phyloP scores from a whole-genome alignment of 805 yeast genomes.

The Metschnikowia baotianmanensis region DNA sequence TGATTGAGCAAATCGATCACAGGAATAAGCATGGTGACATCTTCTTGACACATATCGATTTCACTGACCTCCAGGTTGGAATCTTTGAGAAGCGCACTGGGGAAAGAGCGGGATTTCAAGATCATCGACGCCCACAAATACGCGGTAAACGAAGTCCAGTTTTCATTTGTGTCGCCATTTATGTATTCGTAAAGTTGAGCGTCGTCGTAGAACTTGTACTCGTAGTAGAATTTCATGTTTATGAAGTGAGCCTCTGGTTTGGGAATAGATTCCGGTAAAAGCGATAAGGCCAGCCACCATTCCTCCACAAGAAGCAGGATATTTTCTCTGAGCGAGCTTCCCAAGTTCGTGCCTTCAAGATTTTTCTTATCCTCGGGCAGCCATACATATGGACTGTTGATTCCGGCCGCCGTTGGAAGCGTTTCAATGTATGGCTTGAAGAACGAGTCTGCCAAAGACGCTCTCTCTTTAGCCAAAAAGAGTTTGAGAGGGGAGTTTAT shows the following conservation, averaged over 20 bases:
- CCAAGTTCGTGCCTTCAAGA: conserved; percentile 69
- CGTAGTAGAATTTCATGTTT: conserved; percentile 44
- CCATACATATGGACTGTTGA: conserved; percentile 72
- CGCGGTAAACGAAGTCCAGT: conserved; percentile 65
- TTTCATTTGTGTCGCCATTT: conserved; percentile 20
- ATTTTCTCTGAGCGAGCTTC: conserved; percentile 50
- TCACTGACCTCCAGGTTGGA: conserved; percentile 23
- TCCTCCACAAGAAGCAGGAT: conserved; percentile 50
- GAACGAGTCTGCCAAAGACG: conserved; percentile 17
- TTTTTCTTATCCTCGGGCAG: conserved; percentile 45
- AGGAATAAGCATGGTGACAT: conserved; percentile 72
- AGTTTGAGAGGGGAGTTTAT: conserved; percentile 35
- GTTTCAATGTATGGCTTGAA: conserved; percentile 29
- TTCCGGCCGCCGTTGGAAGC: conserved; percentile 37
- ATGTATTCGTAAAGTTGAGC: conserved; percentile 33
- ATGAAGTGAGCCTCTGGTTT: conserved; percentile 36
- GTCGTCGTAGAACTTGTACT: conserved; percentile 38
- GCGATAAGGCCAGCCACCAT: conserved; percentile 48
- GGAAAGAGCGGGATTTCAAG: conserved; percentile 78
- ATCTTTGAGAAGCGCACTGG: conserved; percentile 55
- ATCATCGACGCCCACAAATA: conserved; percentile 76
- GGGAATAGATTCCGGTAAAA: conserved; percentile 28
- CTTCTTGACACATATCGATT: conserved; percentile 23
- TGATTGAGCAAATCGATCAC: conserved; percentile 80
- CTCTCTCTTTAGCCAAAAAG: conserved; percentile 32